Evolutionary conservation across 495 filamentous ascomycete genomes (phyloP).

Genomic region (Rhizodiscina lignyota): DNA sequence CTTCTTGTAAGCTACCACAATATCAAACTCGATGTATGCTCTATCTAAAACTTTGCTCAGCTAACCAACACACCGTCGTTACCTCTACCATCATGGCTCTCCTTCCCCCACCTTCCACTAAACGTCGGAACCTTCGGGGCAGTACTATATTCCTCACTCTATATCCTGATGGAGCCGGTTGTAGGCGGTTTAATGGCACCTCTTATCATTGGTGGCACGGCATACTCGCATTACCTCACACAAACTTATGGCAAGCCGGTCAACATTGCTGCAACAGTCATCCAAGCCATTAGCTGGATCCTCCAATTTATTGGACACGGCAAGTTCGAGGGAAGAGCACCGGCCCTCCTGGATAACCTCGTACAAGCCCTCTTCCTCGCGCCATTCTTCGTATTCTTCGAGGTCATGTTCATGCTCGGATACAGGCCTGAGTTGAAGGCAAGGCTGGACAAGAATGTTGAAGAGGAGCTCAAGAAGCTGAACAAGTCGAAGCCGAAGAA

Average conservation of each 20-base stretch:
- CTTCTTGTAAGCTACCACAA: conserved; percentile 44
- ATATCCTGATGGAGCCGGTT: conserved; percentile 85
- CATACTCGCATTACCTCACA: conserved; percentile 57
- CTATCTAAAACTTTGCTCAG: conserved; percentile 24
- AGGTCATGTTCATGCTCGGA: conserved; percentile 78
- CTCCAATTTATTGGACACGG: conserved; percentile 87
- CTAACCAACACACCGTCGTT: conserved; percentile 61
- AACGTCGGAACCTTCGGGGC: conserved; percentile 66
- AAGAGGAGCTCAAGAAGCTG: conserved; percentile 49
- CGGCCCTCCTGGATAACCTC: conserved; percentile 78
- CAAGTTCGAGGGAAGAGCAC: conserved; percentile 71
- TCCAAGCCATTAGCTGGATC: conserved; percentile 66
- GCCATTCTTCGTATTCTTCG: conserved; percentile 96
- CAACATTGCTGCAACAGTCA: conserved; percentile 51
- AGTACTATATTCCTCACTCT: conserved; percentile 57
- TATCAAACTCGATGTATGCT: conserved; percentile 4
- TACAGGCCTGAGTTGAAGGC: conserved; percentile 77
- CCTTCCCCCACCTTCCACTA: conserved; percentile 57
- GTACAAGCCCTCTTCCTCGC: conserved; percentile 85
- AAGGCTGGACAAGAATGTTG: conserved; percentile 58
- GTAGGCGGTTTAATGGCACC: conserved; percentile 61
- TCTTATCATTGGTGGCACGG: conserved; percentile 55
- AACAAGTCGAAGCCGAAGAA: conserved; percentile 22
- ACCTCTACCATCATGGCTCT: conserved; percentile 49
- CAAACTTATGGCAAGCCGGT: conserved; percentile 43